A percentile compares a stretch with the other conserved stretches of the same genome.
Conservation (phyloP, 345 rosid species). For the Populus tremula region DNA sequence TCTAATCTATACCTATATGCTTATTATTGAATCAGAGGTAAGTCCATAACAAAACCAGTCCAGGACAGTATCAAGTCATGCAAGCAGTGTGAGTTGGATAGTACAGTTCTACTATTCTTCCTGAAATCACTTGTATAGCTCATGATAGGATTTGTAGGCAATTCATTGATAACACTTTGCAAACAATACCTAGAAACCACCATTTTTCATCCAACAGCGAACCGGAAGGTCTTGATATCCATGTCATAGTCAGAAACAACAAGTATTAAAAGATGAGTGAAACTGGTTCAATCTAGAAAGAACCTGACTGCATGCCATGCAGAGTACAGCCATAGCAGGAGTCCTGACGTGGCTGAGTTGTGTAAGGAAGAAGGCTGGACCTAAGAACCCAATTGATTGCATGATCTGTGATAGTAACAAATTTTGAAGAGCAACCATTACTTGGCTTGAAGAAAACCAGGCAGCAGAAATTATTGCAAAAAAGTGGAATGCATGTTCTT, state of each 20-base stretch:
- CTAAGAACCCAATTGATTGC: constrained; percentile 95
- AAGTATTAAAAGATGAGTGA: too few species aligned
- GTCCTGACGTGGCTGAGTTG: constrained; percentile 81
- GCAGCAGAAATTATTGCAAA: constrained; percentile 9
- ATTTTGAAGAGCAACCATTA: constrained; percentile 1
- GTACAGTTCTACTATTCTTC: background rate
- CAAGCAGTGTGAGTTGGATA: background rate
- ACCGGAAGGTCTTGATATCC: background rate
- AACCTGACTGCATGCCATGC: constrained; percentile 99
- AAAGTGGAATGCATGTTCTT: background rate
- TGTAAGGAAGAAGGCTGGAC: constrained; percentile 89
- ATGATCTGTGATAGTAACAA: constrained; percentile 62
- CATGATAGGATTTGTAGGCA: background rate
- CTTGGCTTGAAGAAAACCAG: background rate
- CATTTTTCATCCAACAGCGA: background rate
- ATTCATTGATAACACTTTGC: background rate
- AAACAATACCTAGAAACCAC: background rate
- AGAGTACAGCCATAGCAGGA: constrained; percentile 92
- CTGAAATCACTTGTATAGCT: background rate
- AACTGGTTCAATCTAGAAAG: constrained; percentile 7
- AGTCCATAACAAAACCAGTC: background rate
- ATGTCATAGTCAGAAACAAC: background rate
- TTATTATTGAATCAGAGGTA: background rate
- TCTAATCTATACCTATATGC: background rate
- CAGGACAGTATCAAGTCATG: background rate